A percentile compares a stretch with the other conserved stretches of the same genome.
Conservation (phyloP, 2,329 filamentous ascomycete species). For the Hymenoscyphus fraxineus region DNA sequence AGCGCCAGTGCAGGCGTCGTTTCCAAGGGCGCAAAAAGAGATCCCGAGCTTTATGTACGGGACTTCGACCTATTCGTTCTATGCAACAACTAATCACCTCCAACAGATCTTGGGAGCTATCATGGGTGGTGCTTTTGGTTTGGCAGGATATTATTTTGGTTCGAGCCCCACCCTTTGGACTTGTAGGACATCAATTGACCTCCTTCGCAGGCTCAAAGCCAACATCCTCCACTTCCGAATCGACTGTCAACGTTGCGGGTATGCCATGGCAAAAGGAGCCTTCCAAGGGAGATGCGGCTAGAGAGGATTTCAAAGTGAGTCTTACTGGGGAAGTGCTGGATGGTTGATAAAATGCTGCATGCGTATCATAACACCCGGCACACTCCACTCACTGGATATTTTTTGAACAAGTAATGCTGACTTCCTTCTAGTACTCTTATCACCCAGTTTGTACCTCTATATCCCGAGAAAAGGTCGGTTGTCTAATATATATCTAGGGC, state of each 20-base stretch:
- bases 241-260: slow-evolving; percentile 67
- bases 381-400: neutral
- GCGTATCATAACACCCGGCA: neutral
- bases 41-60: slow-evolving; percentile 72
- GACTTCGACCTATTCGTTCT: slow-evolving; percentile 23
- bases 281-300: slow-evolving; percentile 57
- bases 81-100: slow-evolving; percentile 17
- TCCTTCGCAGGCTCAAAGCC: slow-evolving; percentile 67
- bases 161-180: slow-evolving; percentile 27
- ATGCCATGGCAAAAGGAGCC: slow-evolving; percentile 87
- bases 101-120: slow-evolving; percentile 80
- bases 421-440: slow-evolving; percentile 26
- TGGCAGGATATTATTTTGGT: slow-evolving; percentile 90
- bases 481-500: slow-evolving; percentile 44
- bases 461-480: neutral
- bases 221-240: slow-evolving; percentile 79
- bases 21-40: slow-evolving; percentile 61
- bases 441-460: slow-evolving; percentile 35
- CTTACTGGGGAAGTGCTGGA: neutral
- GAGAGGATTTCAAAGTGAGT: slow-evolving; percentile 56
- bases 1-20: slow-evolving; percentile 37
- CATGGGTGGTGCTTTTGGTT: slow-evolving; percentile 82
- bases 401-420: neutral
- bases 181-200: slow-evolving; percentile 24
- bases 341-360: neutral